Evolutionary conservation across 768 basidiomycete species (phyloP), one percentile per base, ranked within the genome.

Genomic region (Tylopilus sp.): DNA sequence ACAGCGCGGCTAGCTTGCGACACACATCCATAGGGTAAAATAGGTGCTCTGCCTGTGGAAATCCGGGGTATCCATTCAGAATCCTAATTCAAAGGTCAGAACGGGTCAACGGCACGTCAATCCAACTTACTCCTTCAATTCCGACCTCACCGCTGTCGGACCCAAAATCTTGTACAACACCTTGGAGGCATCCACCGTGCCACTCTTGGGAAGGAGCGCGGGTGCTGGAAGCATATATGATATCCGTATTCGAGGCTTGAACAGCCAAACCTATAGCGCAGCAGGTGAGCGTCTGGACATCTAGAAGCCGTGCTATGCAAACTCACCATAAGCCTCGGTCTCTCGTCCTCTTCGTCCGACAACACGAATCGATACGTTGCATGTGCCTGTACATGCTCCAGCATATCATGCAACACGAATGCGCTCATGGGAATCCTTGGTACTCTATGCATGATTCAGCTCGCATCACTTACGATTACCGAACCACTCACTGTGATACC

Each of bases 331-430:
- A 98, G 77, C 47, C 86, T 76, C 4, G 88, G 83, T 23, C 76
- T 79, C 53, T 91, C 90, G 25, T 86, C 82, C 61, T 95, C 92
- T 57, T 95, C 93, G 52, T 97, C 95, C 15, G 81, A 74, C 28
- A 98, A 71, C 30, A 94, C 78, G 62, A 98, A 98, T 10, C 94
- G 88, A 69, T 98, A 93, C 0, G 88, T 87, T 1, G 94, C 93
- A 64, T 98, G 95, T 2, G 95, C 92, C 48, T 88, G 86, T 5
- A 91, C 87, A 47, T 89, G 86, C 64, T 95, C 95, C 25, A 80
- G 79, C 89, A 98, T 89, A 61, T 97, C 92, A 54, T 91, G 83
- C 12, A 93, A 80, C 26, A 98, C 79, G 69, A 91, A 95, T n/a
- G 91, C 88, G 2, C 90, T 89, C 23, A 95, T 73, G 0, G 91